These are phyloP conservation scores for Penicillium parvum DNA, from an alignment of 495 filamentous ascomycete genomes.

Conservation along the genomic window DNA sequence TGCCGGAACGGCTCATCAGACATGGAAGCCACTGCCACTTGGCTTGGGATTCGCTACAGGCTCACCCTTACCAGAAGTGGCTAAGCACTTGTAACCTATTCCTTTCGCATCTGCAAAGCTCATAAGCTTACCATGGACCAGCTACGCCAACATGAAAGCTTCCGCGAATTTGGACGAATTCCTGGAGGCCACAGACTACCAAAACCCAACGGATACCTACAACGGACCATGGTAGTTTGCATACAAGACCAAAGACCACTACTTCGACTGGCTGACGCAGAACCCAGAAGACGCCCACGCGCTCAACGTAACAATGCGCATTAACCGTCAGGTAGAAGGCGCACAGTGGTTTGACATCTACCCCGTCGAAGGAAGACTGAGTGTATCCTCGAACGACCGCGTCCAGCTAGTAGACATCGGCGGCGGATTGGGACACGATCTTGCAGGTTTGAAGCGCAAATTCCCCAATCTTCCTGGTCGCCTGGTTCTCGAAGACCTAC, in stretches of 20 bases:
- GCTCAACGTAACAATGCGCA: slow-evolving; percentile 25
- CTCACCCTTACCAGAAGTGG: too few species aligned
- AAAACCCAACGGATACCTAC: too few species aligned
- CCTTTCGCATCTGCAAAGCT: too few species aligned
- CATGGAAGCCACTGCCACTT: too few species aligned
- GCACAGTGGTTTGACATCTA: slow-evolving; percentile 20
- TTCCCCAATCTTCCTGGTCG: slow-evolving; percentile 33
- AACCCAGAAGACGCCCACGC: slow-evolving; percentile 7
- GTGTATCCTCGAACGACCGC: slow-evolving; percentile 7
- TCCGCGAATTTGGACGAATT: too few species aligned
- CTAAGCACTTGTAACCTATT: too few species aligned
- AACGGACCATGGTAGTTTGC: too few species aligned
- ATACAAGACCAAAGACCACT: slow-evolving; percentile 21
- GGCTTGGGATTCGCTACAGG: too few species aligned
- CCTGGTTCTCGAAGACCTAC: slow-evolving; percentile 48
- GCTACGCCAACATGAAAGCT: too few species aligned
- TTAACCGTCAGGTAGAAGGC: slow-evolving; percentile 1
- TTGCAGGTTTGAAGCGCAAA: slow-evolving; percentile 29
- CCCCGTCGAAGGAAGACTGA: slow-evolving; percentile 18
- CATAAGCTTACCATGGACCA: too few species aligned
- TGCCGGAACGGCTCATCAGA: too few species aligned
- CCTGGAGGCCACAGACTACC: too few species aligned
- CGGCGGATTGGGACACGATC: slow-evolving; percentile 46
- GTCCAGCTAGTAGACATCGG: slow-evolving; percentile 50
- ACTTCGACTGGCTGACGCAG: slow-evolving; percentile 26